These are phyloP conservation scores for Eucalyptus erythrocorys DNA, from an alignment of 345 rosid genomes.

Conservation along the genomic window DNA sequence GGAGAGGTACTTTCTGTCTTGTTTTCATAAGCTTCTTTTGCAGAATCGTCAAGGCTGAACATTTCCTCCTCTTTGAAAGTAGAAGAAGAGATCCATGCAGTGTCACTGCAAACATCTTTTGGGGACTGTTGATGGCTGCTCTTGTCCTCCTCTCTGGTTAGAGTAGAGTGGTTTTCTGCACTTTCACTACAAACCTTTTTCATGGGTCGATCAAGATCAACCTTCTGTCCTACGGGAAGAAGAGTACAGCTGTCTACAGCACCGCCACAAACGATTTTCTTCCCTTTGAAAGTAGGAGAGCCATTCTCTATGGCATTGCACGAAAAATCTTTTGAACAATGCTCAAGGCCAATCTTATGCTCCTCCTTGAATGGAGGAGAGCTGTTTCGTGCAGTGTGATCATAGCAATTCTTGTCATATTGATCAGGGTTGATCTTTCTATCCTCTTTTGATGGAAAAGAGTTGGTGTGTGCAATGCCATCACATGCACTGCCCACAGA, in stretches of 20 bases:
- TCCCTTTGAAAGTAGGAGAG: background rate
- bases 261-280: background rate
- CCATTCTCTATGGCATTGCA: background rate
- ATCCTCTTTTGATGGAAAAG: background rate
- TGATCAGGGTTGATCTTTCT: background rate
- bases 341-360: background rate
- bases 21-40: background rate
- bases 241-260: background rate
- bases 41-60: background rate
- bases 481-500: background rate
- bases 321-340: background rate
- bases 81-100: background rate
- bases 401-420: conserved; percentile 6
- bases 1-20: background rate
- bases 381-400: background rate
- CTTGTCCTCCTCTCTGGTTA: background rate
- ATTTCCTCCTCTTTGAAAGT: background rate
- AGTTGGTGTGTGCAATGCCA: background rate
- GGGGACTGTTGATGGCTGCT: background rate
- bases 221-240: background rate
- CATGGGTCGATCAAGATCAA: background rate
- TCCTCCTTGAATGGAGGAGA: conserved; percentile 9
- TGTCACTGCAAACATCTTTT: background rate
- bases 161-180: background rate
- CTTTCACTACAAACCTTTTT: background rate